Evolutionary conservation across 2,329 filamentous ascomycete species (phyloP), one percentile per base, ranked within the genome.

Genomic region (Beauveria caledonica): DNA sequence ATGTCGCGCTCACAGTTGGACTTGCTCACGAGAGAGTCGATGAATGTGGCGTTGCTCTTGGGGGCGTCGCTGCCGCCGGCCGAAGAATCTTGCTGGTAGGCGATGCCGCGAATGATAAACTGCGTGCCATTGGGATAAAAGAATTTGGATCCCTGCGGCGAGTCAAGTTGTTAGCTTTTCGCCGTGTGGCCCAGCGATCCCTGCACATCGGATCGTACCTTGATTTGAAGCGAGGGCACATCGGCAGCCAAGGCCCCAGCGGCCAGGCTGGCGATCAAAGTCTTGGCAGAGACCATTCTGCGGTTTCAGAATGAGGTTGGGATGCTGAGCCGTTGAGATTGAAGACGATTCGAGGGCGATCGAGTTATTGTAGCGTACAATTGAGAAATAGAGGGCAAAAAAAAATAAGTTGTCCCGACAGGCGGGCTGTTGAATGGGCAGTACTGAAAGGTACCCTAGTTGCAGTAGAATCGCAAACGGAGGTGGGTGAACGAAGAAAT

Each of bases 31-130:
- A 99, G 85, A 61, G 94, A 93, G 72, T 99, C 94, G 64, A 80
- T 83, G 79, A 92, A 97, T 46, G 64, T 60, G 21, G 55, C 49
- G 62, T 70, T 72, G 59, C 58, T 58, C 40, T 61, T 59, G 50
- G 77, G 78, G 59, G 78, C 77, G 60, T 70, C 50, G 61, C 61
- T 70, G 64, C 85, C 82, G 57, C 80, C 81, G 55, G 82, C 78
- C 64, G 79, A 79, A 65, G 80, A 80, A 68, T 93, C 89, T 78
- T 92, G 85, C 80, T 99, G 94, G 78, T 99, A 99, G 66, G 94
- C 94, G 68, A 99, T 81, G 77, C 94, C 94, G 75, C 88, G 90
- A 74, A 97, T 90, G 80, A 86, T 94, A 77, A 83, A 83, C 67
- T 83, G 78, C 19, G 80, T 82, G 65, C 80, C 80, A 69, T 87